phyloP scores from a whole-genome alignment of 352 stramenopile species.

The Pythium dissotocum region DNA sequence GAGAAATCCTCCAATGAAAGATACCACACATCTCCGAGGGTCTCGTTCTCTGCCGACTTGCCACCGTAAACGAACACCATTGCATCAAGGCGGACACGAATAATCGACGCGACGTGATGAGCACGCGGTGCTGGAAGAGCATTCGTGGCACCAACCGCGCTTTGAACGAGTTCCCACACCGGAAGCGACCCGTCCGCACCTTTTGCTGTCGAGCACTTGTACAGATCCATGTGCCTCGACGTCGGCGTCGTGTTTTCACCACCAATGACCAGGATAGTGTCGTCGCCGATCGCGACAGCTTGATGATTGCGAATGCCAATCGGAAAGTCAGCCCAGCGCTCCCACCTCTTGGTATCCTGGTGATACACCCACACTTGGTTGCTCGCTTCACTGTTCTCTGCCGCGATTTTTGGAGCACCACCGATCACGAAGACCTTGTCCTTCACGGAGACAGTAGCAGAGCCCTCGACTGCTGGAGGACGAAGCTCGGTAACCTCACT shows the following conservation, averaged over 20 bases:
- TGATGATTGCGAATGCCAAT: slow-evolving; percentile 82
- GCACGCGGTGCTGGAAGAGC: slow-evolving; percentile 64
- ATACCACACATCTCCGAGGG: slow-evolving; percentile 80
- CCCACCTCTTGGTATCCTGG: slow-evolving; percentile 54
- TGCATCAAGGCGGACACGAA: slow-evolving; percentile 70
- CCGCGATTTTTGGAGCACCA: slow-evolving; percentile 30
- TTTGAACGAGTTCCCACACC: slow-evolving; percentile 75
- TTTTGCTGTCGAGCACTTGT: slow-evolving; percentile 63
- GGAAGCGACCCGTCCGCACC: slow-evolving; percentile 70
- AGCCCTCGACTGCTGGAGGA: slow-evolving; percentile 44
- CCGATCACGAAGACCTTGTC: slow-evolving; percentile 80
- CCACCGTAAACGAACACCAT: slow-evolving; percentile 87
- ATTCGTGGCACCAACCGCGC: slow-evolving; percentile 57
- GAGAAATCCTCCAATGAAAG: slow-evolving; percentile 80
- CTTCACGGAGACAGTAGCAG: slow-evolving; percentile 54
- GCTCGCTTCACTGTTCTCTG: slow-evolving; percentile 29
- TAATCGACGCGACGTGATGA: slow-evolving; percentile 65
- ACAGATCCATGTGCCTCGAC: slow-evolving; percentile 86
- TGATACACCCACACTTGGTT: slow-evolving; percentile 78
- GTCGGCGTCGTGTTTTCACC: slow-evolving; percentile 68
- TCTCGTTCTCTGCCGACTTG: slow-evolving; percentile 67
- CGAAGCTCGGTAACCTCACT: not conserved
- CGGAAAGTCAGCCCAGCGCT: slow-evolving; percentile 79
- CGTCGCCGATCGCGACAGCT: slow-evolving; percentile 67
- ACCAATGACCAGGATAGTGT: slow-evolving; percentile 79